Percentiles rank a stretch among this genome's conserved stretches.
These are phyloP conservation scores for Ramichloridium luteum DNA, from an alignment of 2,329 filamentous ascomycete genomes.

Conservation along the genomic window DNA sequence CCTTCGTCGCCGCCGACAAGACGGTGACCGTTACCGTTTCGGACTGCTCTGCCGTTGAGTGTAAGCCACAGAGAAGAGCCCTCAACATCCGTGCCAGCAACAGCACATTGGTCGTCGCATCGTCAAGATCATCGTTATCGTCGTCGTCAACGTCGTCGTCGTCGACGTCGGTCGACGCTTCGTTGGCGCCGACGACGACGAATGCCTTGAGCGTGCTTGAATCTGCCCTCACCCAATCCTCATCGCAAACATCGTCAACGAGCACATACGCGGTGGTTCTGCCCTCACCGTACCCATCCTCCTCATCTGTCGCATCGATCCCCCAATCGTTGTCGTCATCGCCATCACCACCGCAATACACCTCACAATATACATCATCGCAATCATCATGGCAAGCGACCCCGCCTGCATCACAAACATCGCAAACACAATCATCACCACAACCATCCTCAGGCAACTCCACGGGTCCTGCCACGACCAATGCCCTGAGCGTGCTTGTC, in stretches of 20 bases:
- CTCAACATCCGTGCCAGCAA: neutral
- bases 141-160: neutral
- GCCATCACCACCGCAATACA: too few relatives aligned
- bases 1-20: neutral
- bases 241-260: too few relatives aligned
- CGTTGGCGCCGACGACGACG: neutral
- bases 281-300: too few relatives aligned
- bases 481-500: neutral
- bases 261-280: too few relatives aligned
- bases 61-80: neutral
- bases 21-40: neutral
- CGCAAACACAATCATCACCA: neutral
- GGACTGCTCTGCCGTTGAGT: neutral
- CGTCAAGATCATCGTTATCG: neutral
- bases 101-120: neutral
- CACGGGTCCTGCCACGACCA: neutral
- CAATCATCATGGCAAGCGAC: too few relatives aligned
- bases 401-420: too few relatives aligned
- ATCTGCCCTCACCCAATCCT: neutral
- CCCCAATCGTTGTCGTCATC: too few relatives aligned
- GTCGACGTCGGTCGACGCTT: neutral
- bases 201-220: slow-evolving; percentile 1
- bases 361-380: too few relatives aligned
- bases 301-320: too few relatives aligned
- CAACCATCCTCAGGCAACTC: too few relatives aligned